Percentiles rank a stretch among this genome's conserved stretches.
These are phyloP conservation scores for Arbutus unedo DNA, from an alignment of 148 eudicot species.

Conservation along the genomic window DNA sequence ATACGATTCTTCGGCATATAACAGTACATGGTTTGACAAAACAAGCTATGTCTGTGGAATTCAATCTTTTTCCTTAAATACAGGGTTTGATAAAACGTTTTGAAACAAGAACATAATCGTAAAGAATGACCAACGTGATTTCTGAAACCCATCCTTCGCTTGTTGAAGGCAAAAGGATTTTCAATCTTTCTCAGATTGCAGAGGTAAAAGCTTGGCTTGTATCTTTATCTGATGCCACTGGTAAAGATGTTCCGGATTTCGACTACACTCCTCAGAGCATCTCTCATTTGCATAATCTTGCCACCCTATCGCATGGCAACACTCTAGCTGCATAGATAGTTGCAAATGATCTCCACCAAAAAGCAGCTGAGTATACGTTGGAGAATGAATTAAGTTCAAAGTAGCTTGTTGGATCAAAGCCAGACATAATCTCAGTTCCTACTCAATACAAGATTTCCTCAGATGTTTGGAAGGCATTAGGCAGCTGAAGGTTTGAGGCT, in stretches of 20 bases:
- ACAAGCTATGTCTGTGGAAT: background rate
- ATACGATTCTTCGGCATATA: background rate
- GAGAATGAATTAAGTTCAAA: too few relatives aligned
- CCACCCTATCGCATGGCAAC: conserved; percentile 69
- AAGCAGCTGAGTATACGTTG: conserved; percentile 69
- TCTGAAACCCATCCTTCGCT: conserved; percentile 36
- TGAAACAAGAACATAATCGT: background rate
- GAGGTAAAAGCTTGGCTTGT: conserved; percentile 85
- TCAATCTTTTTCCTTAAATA: background rate
- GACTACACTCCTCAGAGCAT: conserved; percentile 77
- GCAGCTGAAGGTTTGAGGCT: too few relatives aligned
- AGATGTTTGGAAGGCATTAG: too few relatives aligned
- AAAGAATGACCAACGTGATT: conserved; percentile 50
- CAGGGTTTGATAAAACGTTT: background rate
- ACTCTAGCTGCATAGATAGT: conserved; percentile 79
- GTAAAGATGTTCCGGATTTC: conserved; percentile 84
- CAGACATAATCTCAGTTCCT: too few relatives aligned
- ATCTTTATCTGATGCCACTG: conserved; percentile 68
- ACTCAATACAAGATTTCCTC: too few relatives aligned
- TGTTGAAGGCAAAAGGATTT: conserved; percentile 40
- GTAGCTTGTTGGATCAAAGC: too few relatives aligned
- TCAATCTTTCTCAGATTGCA: conserved; percentile 56
- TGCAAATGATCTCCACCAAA: conserved; percentile 73
- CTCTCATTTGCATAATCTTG: conserved; percentile 77
- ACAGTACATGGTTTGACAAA: too few relatives aligned